Conservation (phyloP, 2,329 filamentous ascomycete species). For the Acrodontium crateriforme region DNA sequence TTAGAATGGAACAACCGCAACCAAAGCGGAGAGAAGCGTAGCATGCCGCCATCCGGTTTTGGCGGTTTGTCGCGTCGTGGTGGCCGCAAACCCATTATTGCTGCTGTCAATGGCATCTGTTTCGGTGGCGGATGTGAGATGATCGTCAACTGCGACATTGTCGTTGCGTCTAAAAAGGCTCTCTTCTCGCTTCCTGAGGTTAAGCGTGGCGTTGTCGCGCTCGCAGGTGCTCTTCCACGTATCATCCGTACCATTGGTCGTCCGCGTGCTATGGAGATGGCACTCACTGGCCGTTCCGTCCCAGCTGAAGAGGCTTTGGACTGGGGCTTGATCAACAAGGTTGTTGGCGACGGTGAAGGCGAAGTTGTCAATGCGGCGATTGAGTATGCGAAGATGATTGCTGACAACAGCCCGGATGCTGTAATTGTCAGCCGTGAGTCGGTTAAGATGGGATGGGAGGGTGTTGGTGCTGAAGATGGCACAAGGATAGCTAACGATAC, state of each 20-base stretch:
- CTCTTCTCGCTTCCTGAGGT: slow-evolving; percentile 60
- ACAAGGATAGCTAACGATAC: slow-evolving; percentile 44
- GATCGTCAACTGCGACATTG: slow-evolving; percentile 55
- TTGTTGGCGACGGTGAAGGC: slow-evolving; percentile 32
- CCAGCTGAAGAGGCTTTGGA: slow-evolving; percentile 43
- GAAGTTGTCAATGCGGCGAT: slow-evolving; percentile 46
- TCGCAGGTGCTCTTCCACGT: slow-evolving; percentile 57
- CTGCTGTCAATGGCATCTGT: slow-evolving; percentile 62
- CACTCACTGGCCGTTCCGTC: slow-evolving; percentile 48
- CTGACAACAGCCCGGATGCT: slow-evolving; percentile 52
- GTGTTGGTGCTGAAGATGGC: slow-evolving; percentile 47
- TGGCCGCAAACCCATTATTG: slow-evolving; percentile 63
- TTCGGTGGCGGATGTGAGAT: slow-evolving; percentile 69
- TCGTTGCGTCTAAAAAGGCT: slow-evolving; percentile 46
- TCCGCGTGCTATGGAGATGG: slow-evolving; percentile 59
- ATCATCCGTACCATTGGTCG: slow-evolving; percentile 51
- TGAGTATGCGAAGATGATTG: slow-evolving; percentile 46
- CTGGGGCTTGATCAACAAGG: slow-evolving; percentile 59
- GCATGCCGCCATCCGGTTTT: slow-evolving; percentile 38
- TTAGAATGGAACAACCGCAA: slow-evolving; percentile 23
- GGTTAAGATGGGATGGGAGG: slow-evolving; percentile 59
- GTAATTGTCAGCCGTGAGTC: slow-evolving; percentile 62
- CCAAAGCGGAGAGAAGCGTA: slow-evolving; percentile 10
- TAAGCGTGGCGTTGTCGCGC: slow-evolving; percentile 53
- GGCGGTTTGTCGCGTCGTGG: slow-evolving; percentile 51